Evolutionary conservation across 306 rosid species (phyloP), one percentile per base, ranked within the genome.

Genomic region (Abrus pulchellus): DNA sequence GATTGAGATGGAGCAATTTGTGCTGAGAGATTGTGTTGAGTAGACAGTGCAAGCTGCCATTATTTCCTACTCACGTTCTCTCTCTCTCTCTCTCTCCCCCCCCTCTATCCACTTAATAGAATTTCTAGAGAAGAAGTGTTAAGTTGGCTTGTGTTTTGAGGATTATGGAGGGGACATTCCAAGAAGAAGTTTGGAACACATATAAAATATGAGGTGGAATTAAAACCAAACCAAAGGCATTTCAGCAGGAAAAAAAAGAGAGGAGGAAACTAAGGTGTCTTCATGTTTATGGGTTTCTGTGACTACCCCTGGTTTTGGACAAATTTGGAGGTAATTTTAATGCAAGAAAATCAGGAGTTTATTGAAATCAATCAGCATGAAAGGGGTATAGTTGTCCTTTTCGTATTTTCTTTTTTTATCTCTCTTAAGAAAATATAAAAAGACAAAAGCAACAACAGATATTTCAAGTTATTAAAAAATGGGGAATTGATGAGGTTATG

Each of bases 41-140:
- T 91, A 87, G 59, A 92, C 94, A 82, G 94, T 91, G 82, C 92
- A 96, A 62, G 89, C 83, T 83, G 97, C 92, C 99, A 94, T 93
- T 75, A 44, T 85, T 63, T 6, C 70, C 72, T 49, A 8, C 78
- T 48, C 1, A 52, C 32, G 1, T 48, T 27, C 14, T 60, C 28
- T 49, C 49, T 64, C 9, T 56, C 34, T 64, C 44, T 49, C 20
- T 20, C 20, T 56, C 34, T 64, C 44, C 0, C 20, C 0, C 20
- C 74, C 13, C 33, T 84, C 66, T 82, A 66, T 71, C 64, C 54
- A 29, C 38, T 20, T 38, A 60, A 57, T 84, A 82, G 80, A 72
- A 79, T 49, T 85, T 68, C 68, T 52, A 64, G 75, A 78, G 87
- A 79, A 71, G 86, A 60, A 59, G 82, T 72, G 83, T 36, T 67